Percentiles rank a stretch among this genome's conserved stretches.
Conservation (phyloP, 2,329 filamentous ascomycete genomes). For the Fusarium tupiense region DNA sequence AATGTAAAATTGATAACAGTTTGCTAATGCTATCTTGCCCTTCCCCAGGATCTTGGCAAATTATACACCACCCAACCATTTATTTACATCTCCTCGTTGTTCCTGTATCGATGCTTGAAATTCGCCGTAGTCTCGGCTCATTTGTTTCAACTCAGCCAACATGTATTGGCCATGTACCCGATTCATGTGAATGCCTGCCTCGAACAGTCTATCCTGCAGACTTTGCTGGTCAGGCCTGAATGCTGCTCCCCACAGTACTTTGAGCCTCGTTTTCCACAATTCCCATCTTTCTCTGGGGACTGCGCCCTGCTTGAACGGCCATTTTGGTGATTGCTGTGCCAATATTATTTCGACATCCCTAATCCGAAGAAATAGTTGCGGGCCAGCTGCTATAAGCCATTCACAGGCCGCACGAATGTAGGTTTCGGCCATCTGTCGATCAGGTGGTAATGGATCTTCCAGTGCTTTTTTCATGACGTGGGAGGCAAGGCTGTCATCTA, state of each 20-base stretch:
- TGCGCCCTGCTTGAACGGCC: conserved; percentile 30
- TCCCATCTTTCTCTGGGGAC: conserved; percentile 43
- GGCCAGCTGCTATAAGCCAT: conserved; percentile 47
- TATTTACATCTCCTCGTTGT: too few species aligned
- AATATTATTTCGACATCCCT: not conserved
- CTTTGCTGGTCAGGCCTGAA: conserved; percentile 34
- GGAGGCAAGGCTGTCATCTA: conserved; percentile 44
- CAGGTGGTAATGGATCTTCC: conserved; percentile 37
- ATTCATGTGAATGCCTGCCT: not conserved
- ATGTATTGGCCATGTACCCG: not conserved
- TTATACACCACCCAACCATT: not conserved
- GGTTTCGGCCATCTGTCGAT: conserved; percentile 28
- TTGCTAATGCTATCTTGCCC: not conserved
- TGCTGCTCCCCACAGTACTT: conserved; percentile 25
- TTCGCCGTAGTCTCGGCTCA: conserved; percentile 31
- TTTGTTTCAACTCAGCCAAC: conserved; percentile 8
- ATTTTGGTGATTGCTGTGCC: conserved; percentile 27
- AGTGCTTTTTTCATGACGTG: conserved; percentile 46
- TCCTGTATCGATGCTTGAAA: not conserved
- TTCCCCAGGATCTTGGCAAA: not conserved
- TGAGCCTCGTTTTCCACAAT: conserved; percentile 46
- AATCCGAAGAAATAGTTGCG: conserved; percentile 33
- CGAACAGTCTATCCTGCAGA: not conserved
- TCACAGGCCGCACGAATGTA: conserved; percentile 39
- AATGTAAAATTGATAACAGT: conserved; percentile 7